Evolutionary conservation across 225 moss, liverwort and hornwort species (phyloP).

Genomic region (Pseudisothecium myosuroides): DNA sequence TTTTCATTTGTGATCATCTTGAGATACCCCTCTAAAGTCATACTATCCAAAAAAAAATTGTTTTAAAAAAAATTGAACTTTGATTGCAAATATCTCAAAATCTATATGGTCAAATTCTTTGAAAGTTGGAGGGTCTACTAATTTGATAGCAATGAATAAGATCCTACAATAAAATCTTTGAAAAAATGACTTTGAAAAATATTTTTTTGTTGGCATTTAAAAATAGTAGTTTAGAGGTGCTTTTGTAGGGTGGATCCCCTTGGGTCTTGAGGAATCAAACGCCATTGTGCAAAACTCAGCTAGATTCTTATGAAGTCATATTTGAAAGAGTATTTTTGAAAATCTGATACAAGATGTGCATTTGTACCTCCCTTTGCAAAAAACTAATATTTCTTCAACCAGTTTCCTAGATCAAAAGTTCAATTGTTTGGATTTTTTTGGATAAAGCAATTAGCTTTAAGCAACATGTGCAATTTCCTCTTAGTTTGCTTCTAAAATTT

Average conservation of each 20-base stretch:
- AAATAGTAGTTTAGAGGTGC: neutral
- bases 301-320: neutral
- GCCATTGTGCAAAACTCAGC: no score
- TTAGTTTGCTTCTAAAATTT: neutral
- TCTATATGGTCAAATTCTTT: fast-evolving
- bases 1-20: neutral
- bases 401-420: fast-evolving
- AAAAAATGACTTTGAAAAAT: fast-evolving
- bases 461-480: neutral
- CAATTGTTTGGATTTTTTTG: fast-evolving
- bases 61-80: neutral
- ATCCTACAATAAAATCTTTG: fast-evolving
- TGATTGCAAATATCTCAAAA: neutral
- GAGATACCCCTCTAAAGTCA: neutral
- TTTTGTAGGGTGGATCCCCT: fast-evolving
- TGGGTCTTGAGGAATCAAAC: no score
- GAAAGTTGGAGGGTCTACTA: neutral
- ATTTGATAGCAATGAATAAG: neutral
- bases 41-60: fast-evolving
- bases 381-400: fast-evolving
- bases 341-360: neutral
- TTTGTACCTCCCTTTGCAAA: fast-evolving
- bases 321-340: neutral
- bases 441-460: neutral
- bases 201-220: no score